Percentiles rank a stretch among this genome's conserved stretches.
Evolutionary conservation across 768 basidiomycete species (phyloP).

Genomic region (Termitomyces bulborhizus): DNA sequence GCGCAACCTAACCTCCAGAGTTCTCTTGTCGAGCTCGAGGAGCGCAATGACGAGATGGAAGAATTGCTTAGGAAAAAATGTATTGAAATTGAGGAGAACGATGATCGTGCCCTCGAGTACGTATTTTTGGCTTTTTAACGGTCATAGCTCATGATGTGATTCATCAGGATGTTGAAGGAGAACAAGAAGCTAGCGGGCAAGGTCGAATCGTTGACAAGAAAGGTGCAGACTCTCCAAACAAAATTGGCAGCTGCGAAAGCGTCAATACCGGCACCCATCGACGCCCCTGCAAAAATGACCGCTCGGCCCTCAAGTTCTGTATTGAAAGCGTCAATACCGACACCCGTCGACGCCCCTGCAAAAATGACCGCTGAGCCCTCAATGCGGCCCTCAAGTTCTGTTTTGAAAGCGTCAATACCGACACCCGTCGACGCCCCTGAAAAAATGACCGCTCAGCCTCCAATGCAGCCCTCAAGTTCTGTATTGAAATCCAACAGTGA

Average conservation of each 20-base stretch:
- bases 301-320: constrained; percentile 5
- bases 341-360: not conserved
- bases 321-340: not conserved
- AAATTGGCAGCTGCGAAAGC: constrained; percentile 56
- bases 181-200: constrained; percentile 71
- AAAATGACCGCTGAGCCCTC: constrained; percentile 11
- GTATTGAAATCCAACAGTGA: constrained; percentile 6
- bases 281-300: constrained; percentile 8
- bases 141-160: constrained; percentile 3
- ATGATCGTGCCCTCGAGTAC: constrained; percentile 75
- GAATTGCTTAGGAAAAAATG: constrained; percentile 63
- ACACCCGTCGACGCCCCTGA: not conserved
- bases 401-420: not conserved
- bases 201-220: constrained; percentile 66
- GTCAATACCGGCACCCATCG: constrained; percentile 17
- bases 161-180: constrained; percentile 62
- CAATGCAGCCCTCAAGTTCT: constrained; percentile 8
- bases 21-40: constrained; percentile 54
- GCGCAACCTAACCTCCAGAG: constrained; percentile 50
- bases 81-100: constrained; percentile 77
- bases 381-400: constrained; percentile 6
- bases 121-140: constrained; percentile 20
- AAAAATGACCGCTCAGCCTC: constrained; percentile 10
- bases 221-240: constrained; percentile 64
- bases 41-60: constrained; percentile 73